Conservation (phyloP, 768 basidiomycete genomes). For the Lentinus tigrinus region DNA sequence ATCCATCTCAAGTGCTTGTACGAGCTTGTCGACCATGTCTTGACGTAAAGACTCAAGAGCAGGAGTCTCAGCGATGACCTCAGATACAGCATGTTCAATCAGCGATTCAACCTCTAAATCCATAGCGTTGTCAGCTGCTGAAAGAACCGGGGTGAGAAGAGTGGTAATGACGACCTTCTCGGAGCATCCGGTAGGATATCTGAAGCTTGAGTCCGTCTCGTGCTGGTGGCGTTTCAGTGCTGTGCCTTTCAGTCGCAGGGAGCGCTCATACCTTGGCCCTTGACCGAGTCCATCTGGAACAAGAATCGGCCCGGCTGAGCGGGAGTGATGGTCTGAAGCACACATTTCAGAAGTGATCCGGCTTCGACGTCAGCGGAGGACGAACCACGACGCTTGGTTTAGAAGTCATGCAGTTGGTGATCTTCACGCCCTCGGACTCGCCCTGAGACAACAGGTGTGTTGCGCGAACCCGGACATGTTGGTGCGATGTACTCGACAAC, state of each 20-base stretch:
- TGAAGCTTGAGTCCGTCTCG: conserved; percentile 59
- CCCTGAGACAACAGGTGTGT: conserved; percentile 51
- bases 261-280: conserved; percentile 53
- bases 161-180: conserved; percentile 57
- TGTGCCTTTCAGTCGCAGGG: too few relatives aligned
- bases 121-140: background rate
- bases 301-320: conserved; percentile 74
- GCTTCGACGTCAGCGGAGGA: background rate
- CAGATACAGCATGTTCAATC: conserved; percentile 49
- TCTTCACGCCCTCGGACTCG: conserved; percentile 48
- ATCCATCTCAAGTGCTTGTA: conserved; percentile 61
- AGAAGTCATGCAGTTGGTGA: conserved; percentile 46
- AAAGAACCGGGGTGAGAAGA: background rate
- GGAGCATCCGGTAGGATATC: conserved; percentile 76
- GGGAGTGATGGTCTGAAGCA: conserved; percentile 73
- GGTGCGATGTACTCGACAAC: conserved; percentile 75
- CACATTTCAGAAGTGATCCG: background rate
- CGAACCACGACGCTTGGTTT: conserved; percentile 48
- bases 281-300: conserved; percentile 69
- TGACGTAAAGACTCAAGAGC: conserved; percentile 37
- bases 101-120: conserved; percentile 64
- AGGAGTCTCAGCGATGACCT: conserved; percentile 38
- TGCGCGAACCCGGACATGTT: conserved; percentile 73
- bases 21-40: conserved; percentile 45
- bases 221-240: conserved; percentile 37